These are phyloP conservation scores for Mortierella sp. DNA, from an alignment of 371 early-diverging fungal genomes.

Conservation along the genomic window DNA sequence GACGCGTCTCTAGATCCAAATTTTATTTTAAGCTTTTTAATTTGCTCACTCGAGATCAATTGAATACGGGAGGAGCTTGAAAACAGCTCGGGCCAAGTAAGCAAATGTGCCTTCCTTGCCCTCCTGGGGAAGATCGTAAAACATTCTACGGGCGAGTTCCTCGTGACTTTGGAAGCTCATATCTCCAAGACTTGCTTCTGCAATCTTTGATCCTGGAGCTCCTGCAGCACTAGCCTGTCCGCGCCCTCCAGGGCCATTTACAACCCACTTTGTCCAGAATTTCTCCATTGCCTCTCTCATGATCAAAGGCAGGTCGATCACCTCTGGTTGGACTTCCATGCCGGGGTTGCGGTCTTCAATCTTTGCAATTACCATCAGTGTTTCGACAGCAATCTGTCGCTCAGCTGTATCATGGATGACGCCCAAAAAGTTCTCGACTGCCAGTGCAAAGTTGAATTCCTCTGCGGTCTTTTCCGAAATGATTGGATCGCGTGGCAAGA, in stretches of 20 bases:
- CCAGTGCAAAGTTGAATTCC: conserved; percentile 84
- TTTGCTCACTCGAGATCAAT: conserved; percentile 43
- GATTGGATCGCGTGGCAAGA: conserved; percentile 84
- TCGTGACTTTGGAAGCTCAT: conserved; percentile 72
- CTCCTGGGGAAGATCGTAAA: conserved; percentile 85
- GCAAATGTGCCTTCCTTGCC: conserved; percentile 75
- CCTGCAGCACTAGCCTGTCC: conserved; percentile 10
- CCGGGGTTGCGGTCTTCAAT: conserved; percentile 77
- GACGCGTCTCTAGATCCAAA: neutral
- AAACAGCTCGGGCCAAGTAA: conserved; percentile 66
- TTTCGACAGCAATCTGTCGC: conserved; percentile 84
- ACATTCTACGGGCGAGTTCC: conserved; percentile 74
- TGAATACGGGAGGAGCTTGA: conserved; percentile 51
- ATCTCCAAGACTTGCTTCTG: conserved; percentile 12
- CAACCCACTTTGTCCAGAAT: conserved; percentile 82
- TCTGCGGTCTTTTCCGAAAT: conserved; percentile 90
- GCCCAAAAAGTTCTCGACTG: conserved; percentile 80
- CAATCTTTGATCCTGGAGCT: neutral
- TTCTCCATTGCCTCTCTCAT: conserved; percentile 75
- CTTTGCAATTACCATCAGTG: conserved; percentile 75
- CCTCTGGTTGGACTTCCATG: conserved; percentile 62
- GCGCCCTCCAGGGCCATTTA: conserved; percentile 53
- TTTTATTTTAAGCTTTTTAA: neutral
- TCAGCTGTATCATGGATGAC: conserved; percentile 87
- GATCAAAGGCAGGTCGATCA: conserved; percentile 71